phyloP scores from a whole-genome alignment of 1,284 basidiomycete species.

The Cryptococcus sp. region DNA sequence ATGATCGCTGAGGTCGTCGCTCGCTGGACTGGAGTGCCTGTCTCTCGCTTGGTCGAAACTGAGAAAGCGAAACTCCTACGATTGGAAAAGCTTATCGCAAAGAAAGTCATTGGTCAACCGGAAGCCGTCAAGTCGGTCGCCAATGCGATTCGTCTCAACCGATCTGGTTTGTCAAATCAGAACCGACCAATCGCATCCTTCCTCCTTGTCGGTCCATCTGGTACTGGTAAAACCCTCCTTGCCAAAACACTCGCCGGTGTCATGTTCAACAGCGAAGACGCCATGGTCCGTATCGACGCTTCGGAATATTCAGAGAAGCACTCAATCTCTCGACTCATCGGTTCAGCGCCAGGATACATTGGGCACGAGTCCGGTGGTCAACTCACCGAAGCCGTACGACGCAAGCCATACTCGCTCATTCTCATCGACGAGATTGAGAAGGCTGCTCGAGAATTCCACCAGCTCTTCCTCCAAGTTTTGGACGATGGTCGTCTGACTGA shows the following conservation, averaged over 20 bases:
- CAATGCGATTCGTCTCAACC: constrained; percentile 60
- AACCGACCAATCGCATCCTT: constrained; percentile 60
- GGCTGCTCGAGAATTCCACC: constrained; percentile 59
- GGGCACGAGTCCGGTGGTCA: constrained; percentile 61
- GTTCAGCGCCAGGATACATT: constrained; percentile 60
- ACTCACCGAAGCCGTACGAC: constrained; percentile 56
- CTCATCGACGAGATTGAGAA: constrained; percentile 58
- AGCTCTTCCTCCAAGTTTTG: constrained; percentile 61
- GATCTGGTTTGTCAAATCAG: constrained; percentile 60
- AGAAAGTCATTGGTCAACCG: constrained; percentile 60
- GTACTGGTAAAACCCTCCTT: constrained; percentile 61
- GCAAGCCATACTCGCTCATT: constrained; percentile 56
- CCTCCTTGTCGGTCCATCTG: constrained; percentile 57
- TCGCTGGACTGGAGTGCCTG: constrained; percentile 56
- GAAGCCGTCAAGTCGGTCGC: constrained; percentile 61
- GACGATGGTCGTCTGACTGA: constrained; percentile 60
- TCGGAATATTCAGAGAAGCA: constrained; percentile 60
- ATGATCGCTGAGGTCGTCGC: constrained; percentile 60
- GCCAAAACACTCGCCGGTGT: constrained; percentile 58
- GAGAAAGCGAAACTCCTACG: constrained; percentile 56
- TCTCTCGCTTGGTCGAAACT: constrained; percentile 49
- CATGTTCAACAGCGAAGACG: constrained; percentile 59
- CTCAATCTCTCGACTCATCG: constrained; percentile 58
- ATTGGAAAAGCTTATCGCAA: constrained; percentile 56
- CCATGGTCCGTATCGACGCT: constrained; percentile 62